A percentile compares a stretch with the other conserved stretches of the same genome.
phyloP scores from a whole-genome alignment of 140 eudicot species.

The Erigeron philadelphicus region DNA sequence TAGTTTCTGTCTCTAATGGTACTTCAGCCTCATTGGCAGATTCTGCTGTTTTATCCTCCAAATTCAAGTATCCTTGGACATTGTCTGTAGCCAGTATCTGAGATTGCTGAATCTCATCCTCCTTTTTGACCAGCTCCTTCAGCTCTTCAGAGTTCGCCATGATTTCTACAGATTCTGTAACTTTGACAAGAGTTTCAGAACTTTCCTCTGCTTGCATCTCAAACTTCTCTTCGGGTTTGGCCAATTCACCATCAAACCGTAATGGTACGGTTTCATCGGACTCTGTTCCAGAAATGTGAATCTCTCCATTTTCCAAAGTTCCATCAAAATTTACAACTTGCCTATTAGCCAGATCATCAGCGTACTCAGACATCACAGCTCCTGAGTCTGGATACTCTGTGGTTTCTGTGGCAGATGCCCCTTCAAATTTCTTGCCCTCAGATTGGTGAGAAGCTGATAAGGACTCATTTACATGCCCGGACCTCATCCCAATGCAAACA shows the following conservation, averaged over 20 bases:
- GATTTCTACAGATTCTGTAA: conserved; percentile 27
- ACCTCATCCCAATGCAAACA: conserved; percentile 20
- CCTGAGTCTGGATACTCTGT: conserved; percentile 17
- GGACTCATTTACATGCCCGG: conserved; percentile 20
- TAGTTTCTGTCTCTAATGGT: conserved; percentile 26
- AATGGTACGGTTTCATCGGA: conserved; percentile 26
- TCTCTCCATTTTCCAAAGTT: conserved; percentile 26
- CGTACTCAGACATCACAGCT: conserved; percentile 18
- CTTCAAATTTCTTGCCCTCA: conserved; percentile 20
- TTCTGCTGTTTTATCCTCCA: conserved; percentile 27
- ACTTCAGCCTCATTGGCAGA: conserved; percentile 28
- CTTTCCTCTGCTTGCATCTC: conserved; percentile 27
- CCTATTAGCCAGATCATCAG: conserved; percentile 26
- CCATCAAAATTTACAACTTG: conserved; percentile 25
- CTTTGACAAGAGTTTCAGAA: conserved; percentile 7
- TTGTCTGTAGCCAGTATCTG: conserved; percentile 14
- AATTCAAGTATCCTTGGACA: conserved; percentile 25
- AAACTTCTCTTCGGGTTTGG: conserved; percentile 18
- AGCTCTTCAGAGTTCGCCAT: conserved; percentile 18
- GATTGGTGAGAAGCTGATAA: conserved; percentile 9
- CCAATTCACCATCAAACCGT: conserved; percentile 24
- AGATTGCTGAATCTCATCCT: conserved; percentile 27
- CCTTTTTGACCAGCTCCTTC: conserved; percentile 17
- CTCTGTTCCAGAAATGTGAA: conserved; percentile 31
- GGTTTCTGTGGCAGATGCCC: conserved; percentile 15